These are phyloP conservation scores for Aspergillaceae sp. DNA, from an alignment of 2,329 filamentous ascomycete species.

Conservation along the genomic window DNA sequence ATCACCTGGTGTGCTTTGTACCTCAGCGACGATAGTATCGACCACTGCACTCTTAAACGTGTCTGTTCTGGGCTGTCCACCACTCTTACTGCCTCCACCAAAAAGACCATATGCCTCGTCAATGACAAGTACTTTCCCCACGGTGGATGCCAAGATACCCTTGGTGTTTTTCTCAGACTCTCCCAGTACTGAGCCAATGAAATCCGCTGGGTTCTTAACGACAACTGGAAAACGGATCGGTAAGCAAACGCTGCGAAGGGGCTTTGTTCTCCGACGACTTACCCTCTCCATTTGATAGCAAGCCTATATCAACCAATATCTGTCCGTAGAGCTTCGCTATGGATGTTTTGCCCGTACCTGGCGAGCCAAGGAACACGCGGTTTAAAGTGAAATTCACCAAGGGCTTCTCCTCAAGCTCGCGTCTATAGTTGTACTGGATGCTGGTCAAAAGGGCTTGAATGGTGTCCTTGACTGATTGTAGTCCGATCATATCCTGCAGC, in stretches of 20 bases:
- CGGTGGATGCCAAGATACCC: conserved; percentile 55
- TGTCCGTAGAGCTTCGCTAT: conserved; percentile 64
- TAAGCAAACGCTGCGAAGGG: conserved; percentile 5
- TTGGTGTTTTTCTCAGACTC: conserved; percentile 64
- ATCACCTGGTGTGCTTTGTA: conserved; percentile 61
- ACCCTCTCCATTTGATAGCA: conserved; percentile 62
- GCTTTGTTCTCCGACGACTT: conserved; percentile 10
- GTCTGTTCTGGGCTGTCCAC: conserved; percentile 30
- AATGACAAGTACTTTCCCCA: conserved; percentile 69
- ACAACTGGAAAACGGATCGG: conserved; percentile 44
- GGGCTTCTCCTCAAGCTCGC: conserved; percentile 56
- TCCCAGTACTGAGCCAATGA: conserved; percentile 56
- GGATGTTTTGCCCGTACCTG: conserved; percentile 69
- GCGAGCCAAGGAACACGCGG: conserved; percentile 60
- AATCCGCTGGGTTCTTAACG: conserved; percentile 64
- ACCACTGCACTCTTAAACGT: conserved; percentile 56
- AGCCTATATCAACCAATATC: conserved; percentile 58
- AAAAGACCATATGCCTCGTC: conserved; percentile 68
- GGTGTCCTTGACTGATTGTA: conserved; percentile 54
- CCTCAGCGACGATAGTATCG: conserved; percentile 65
- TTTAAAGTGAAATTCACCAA: conserved; percentile 56
- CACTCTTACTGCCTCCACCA: conserved; percentile 22
- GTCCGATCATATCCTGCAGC: conserved; percentile 51
- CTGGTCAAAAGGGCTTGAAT: conserved; percentile 52
- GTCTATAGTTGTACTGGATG: conserved; percentile 55